phyloP scores from a whole-genome alignment of 1,284 basidiomycete species.

The Sporisorium scitamineum region DNA sequence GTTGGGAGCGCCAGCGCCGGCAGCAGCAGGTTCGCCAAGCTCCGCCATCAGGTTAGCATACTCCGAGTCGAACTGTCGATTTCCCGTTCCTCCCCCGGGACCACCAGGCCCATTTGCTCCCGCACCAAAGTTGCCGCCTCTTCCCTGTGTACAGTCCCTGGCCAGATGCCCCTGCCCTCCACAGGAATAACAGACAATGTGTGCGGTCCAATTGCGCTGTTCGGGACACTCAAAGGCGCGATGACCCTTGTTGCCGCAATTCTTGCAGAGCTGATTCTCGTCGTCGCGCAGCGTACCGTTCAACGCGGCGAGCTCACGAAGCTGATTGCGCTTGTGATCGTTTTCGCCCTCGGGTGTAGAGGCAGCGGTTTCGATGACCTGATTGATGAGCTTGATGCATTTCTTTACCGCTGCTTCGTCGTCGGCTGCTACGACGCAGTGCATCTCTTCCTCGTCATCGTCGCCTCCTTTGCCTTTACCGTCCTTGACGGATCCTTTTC shows the following conservation, averaged over 20 bases:
- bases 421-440: slow-evolving; percentile 95
- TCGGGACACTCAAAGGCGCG: slow-evolving; percentile 68
- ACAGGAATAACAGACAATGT: slow-evolving; percentile 68
- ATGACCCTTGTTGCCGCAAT: slow-evolving; percentile 88
- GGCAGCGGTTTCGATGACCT: slow-evolving; percentile 97
- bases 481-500: slow-evolving; percentile 98
- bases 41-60: slow-evolving; percentile 98
- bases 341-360: slow-evolving; percentile 99
- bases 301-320: slow-evolving; percentile 94
- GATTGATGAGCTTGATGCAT: slow-evolving; percentile 96
- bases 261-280: slow-evolving; percentile 99
- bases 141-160: slow-evolving; percentile 60
- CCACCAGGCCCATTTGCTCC: slow-evolving; percentile 69
- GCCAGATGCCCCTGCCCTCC: slow-evolving; percentile 68
- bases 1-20: slow-evolving; percentile 30
- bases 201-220: slow-evolving; percentile 65
- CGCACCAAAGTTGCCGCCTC: slow-evolving; percentile 77
- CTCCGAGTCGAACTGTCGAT: slow-evolving; percentile 85
- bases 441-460: slow-evolving; percentile 98
- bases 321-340: slow-evolving; percentile 98
- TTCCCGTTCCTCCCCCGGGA: slow-evolving; percentile 52
- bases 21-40: slow-evolving; percentile 82
- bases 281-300: slow-evolving; percentile 99
- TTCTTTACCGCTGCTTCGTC: slow-evolving; percentile 87
- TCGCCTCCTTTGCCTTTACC: slow-evolving; percentile 90